Evolutionary conservation across 2,329 filamentous ascomycete genomes (phyloP).

Genomic region (Nothophoma quercina): DNA sequence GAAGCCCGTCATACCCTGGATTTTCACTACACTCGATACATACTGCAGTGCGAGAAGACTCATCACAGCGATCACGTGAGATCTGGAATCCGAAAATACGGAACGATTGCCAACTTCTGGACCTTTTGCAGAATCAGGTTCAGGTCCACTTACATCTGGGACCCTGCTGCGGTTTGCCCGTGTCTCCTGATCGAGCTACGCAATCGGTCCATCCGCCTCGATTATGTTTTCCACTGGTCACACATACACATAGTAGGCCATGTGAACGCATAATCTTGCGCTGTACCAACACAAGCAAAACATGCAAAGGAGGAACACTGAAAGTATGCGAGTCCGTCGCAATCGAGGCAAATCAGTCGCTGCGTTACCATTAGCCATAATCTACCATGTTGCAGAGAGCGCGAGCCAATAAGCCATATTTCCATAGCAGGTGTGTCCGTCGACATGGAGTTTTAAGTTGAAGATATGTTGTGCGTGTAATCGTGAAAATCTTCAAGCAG

Average conservation of each 20-base stretch:
- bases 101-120: background rate
- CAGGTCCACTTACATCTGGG: background rate
- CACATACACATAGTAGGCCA: background rate
- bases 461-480: no score
- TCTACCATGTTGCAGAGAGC: no score
- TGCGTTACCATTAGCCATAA: no score
- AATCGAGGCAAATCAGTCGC: no score
- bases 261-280: background rate
- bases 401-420: no score
- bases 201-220: slow-evolving; percentile 5
- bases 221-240: background rate
- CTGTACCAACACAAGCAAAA: background rate
- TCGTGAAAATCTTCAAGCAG: no score
- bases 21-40: background rate
- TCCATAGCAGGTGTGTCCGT: no score
- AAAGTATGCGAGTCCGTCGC: background rate
- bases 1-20: background rate
- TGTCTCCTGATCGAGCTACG: slow-evolving; percentile 5
- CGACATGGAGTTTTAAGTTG: no score
- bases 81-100: background rate
- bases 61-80: background rate
- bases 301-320: background rate
- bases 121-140: background rate
- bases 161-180: slow-evolving; percentile 4
- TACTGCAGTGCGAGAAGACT: background rate